A percentile compares a stretch with the other conserved stretches of the same genome.
These are phyloP conservation scores for Microdochium nivale DNA, from an alignment of 2,329 filamentous ascomycete species.

Conservation along the genomic window DNA sequence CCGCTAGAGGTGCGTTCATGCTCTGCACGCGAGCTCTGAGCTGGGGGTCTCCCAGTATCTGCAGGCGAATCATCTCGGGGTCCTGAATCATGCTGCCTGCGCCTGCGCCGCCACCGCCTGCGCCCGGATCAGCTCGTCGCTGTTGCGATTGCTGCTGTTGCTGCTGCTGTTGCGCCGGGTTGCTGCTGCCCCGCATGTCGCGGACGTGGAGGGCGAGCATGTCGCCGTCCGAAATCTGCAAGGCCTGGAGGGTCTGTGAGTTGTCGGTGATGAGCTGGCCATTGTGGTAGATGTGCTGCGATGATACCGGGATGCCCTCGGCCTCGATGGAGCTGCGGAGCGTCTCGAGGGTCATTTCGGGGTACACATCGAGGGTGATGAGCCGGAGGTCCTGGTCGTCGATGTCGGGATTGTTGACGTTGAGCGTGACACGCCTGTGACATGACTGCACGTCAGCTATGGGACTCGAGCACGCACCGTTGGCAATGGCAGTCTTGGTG, in stretches of 20 bases:
- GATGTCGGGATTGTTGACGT: conserved; percentile 58
- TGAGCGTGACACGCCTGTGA: conserved; percentile 64
- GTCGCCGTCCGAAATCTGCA: conserved; percentile 78
- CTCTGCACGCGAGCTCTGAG: conserved; percentile 63
- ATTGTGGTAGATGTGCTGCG: conserved; percentile 86
- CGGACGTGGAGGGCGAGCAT: conserved; percentile 83
- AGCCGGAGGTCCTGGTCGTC: conserved; percentile 50
- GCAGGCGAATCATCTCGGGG: conserved; percentile 73
- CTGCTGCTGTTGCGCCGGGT: conserved; percentile 24
- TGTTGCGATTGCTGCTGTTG: conserved; percentile 21
- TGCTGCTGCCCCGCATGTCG: conserved; percentile 42
- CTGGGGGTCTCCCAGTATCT: conserved; percentile 70
- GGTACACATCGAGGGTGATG: conserved; percentile 60
- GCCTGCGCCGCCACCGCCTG: conserved; percentile 17
- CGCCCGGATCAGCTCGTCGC: conserved; percentile 22
- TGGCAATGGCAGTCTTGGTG: neutral
- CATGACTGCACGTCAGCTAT: neutral
- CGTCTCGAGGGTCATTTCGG: conserved; percentile 67
- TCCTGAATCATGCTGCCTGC: conserved; percentile 41
- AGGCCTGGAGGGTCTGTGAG: conserved; percentile 70
- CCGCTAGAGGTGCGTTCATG: conserved; percentile 68
- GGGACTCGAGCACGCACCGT: neutral
- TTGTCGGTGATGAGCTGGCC: conserved; percentile 73
- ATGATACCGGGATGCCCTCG: conserved; percentile 63
- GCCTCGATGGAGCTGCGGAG: conserved; percentile 83